Evolutionary conservation across 1,284 basidiomycete species (phyloP), one percentile per base, ranked within the genome.

Genomic region (Sanghuangporus sanghuang): DNA sequence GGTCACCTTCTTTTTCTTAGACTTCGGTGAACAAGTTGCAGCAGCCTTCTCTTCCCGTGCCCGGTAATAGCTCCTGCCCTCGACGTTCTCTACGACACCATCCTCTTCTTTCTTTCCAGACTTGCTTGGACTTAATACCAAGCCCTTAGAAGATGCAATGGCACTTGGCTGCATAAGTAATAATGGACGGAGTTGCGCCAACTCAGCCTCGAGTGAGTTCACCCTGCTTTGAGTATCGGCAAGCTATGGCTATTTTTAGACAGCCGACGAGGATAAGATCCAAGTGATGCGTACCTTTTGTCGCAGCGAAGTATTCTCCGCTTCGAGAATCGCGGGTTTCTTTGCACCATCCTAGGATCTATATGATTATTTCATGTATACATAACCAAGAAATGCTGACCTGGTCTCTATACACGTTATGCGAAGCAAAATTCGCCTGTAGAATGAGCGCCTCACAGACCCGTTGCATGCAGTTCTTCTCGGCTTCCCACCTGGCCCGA

Each of bases 391-490:
- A 39, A 21, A 42, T 42, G 70, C 73, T 38, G 64, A 87, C 87
- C 74, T 82, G 84, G 62, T 82, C 79, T 40, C 82, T 65, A 42
- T 65, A 65, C n/a, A 57, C 38, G 46, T 52, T 62, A 36, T 53
- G 81, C 32, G 87, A 76, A 18, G 73, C 68, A 62, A 78, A 80
- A 62, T 85, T 86, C 61, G 88, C 87, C 16, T 82, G 82, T 1
- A 74, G 71, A 61, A 87, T 76, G 48, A 90, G 75, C 6, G 85
- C 86, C 65, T 90, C 87, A 0, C 84, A 81, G 64, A 80, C 82
- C 60, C 87, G 77, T 12, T 78, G 79, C 82, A 85, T 90, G 3
- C 79, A 76, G 6, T 83, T 82, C 66, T 80, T 78, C 69, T 89
- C 87, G 0, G 82, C 79, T 40, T 81, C 73, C 84, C 85, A 87